Base-by-base conservation (phyloP, 2,329 filamentous ascomycete genomes). In the Scortechinia acanthostroma region DNA sequence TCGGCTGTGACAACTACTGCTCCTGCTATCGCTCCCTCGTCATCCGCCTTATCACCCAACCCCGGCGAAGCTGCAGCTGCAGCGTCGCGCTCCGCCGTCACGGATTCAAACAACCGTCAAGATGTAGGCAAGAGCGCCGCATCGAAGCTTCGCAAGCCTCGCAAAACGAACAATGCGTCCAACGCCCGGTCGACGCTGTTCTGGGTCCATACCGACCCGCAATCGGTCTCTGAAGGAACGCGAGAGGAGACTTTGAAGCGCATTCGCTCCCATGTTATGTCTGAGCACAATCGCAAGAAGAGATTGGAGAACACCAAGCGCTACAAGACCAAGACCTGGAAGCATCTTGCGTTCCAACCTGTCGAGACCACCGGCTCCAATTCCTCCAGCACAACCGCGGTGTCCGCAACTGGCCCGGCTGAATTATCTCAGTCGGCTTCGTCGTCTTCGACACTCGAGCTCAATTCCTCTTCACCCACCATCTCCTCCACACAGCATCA, bases 211-310 rank as follows among this genome's bases (percentile, higher is more conserved):
- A 60, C 56, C 22, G 61, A 65, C 45, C 56, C 55, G 6, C 53
- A 64, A 45, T 60, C 62, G 1, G 61, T 58, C n/a, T 56, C 60
- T 2, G 54, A 54, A 43, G 61, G 62, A 6, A 61, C 58, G 13
- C 57, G 55, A 22, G 61, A 64, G 30, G 61, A 64, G 42, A 65
- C 61, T 2, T 50, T 65, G 47, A 65, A 65, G 50, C 58, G 62
- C 25, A 65, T 65, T 43, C 61, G 62, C n/a, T 65, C 62, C 16
- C 62, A 65, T 57, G 62, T 65, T 35, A 65, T 65, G 62, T 64
- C 62, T 30, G 62, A 65, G 46, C 62, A 65, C 47, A 65, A 65
- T 50, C 59, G 62, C 47, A 65, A 64, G 51, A 65, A 65, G 45
- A 53, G 62, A 42, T 49, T 64, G 43, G 62, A 64, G 25, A 64